Evolutionary conservation across 1,284 basidiomycete genomes (phyloP).

Genomic region (Veloboletus limbatus): DNA sequence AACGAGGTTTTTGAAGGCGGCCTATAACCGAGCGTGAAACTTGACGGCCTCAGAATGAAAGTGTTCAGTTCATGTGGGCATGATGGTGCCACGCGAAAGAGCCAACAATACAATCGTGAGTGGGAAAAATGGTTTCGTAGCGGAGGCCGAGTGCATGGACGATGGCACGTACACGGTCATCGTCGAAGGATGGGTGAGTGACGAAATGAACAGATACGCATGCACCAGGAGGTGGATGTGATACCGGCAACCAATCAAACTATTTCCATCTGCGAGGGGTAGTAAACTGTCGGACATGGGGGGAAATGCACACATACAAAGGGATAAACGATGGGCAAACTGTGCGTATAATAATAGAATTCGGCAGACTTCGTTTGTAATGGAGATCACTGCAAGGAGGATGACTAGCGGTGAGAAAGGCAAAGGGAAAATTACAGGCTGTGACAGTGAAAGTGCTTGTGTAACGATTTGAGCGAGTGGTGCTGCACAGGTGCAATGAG

Average conservation of each 20-base stretch:
- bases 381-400: conserved; percentile 53
- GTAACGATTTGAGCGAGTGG: neutral
- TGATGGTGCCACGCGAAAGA: conserved; percentile 40
- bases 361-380: conserved; percentile 76
- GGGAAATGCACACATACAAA: conserved; percentile 17
- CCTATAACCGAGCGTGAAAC: conserved; percentile 40
- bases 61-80: conserved; percentile 51
- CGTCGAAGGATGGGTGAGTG: conserved; percentile 52
- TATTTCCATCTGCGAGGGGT: conserved; percentile 40
- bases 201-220: conserved; percentile 22
- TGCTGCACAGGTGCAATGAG: too few species aligned
- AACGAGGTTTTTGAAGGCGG: conserved; percentile 46
- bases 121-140: conserved; percentile 17
- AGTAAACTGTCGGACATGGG: neutral
- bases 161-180: conserved; percentile 71
- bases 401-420: neutral
- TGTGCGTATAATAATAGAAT: conserved; percentile 65
- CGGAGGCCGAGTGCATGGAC: conserved; percentile 55
- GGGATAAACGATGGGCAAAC: conserved; percentile 4
- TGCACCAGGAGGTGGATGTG: conserved; percentile 69
- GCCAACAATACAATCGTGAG: neutral
- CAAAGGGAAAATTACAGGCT: conserved; percentile 32
- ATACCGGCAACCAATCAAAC: conserved; percentile 56
- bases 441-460: conserved; percentile 55
- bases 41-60: conserved; percentile 45